These are phyloP conservation scores for Lecanicillium sp. DNA, from an alignment of 2,329 filamentous ascomycete species.

Conservation along the genomic window DNA sequence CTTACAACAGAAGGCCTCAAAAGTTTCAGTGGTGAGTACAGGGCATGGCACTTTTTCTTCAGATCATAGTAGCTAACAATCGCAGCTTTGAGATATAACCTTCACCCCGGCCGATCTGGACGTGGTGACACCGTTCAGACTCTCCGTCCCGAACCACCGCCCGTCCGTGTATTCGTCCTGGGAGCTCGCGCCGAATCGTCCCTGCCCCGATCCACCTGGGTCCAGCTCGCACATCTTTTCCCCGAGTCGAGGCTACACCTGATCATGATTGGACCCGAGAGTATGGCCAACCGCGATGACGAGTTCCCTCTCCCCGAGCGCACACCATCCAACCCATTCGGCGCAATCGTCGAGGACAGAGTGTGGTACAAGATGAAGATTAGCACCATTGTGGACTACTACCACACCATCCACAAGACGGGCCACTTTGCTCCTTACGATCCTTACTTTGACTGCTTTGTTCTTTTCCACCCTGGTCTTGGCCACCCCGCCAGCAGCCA, in stretches of 20 bases:
- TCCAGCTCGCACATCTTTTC: conserved; percentile 91
- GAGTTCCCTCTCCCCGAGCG: conserved; percentile 88
- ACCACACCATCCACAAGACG: conserved; percentile 89
- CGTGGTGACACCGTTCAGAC: conserved; percentile 69
- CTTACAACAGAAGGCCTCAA: conserved; percentile 86
- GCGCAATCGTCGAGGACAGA: conserved; percentile 87
- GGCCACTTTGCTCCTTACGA: conserved; percentile 91
- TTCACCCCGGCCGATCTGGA: conserved; percentile 80
- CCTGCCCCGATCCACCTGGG: conserved; percentile 86
- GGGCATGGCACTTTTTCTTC: not conserved
- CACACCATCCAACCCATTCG: conserved; percentile 82
- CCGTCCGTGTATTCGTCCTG: conserved; percentile 86
- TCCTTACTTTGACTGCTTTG: conserved; percentile 96
- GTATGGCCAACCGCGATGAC: conserved; percentile 87
- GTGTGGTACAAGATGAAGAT: conserved; percentile 90
- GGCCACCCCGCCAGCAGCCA: conserved; percentile 90
- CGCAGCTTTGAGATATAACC: conserved; percentile 79
- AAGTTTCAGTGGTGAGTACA: conserved; percentile 75
- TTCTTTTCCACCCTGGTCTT: conserved; percentile 93
- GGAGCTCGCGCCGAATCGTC: conserved; percentile 97
- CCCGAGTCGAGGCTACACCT: conserved; percentile 86
- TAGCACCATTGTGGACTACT: conserved; percentile 96
- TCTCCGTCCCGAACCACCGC: conserved; percentile 75
- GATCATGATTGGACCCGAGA: conserved; percentile 92
- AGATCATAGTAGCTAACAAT: conserved; percentile 16